A percentile compares a stretch with the other conserved stretches of the same genome.
These are phyloP conservation scores for Glycine latifolia DNA, from an alignment of 306 rosid genomes.

Conservation along the genomic window DNA sequence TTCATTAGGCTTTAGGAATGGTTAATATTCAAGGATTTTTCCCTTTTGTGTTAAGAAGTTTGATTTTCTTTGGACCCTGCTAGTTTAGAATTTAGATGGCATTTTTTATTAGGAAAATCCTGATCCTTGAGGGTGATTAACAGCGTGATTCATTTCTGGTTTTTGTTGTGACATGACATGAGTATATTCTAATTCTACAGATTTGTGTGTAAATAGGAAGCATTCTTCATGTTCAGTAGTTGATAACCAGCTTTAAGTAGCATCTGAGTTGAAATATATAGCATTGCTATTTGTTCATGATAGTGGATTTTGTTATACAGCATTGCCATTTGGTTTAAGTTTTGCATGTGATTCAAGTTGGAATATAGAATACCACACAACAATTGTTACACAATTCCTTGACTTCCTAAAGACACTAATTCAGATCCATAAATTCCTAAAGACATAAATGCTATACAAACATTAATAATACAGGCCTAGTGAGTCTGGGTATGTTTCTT, in stretches of 20 bases:
- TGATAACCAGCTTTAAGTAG: background rate
- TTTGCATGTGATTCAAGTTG: too few species aligned
- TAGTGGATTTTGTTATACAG: background rate
- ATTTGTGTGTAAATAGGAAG: background rate
- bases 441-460: too few species aligned
- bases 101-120: background rate
- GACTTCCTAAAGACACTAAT: too few species aligned
- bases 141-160: background rate
- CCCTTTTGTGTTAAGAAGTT: too few species aligned
- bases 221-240: background rate
- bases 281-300: background rate
- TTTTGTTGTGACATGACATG: background rate
- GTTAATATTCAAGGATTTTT: background rate
- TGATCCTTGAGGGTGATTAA: slow-evolving; percentile 9
- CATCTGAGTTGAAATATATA: background rate
- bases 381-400: too few species aligned
- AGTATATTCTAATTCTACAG: background rate
- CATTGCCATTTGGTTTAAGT: background rate
- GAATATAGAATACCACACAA: too few species aligned
- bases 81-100: too few species aligned
- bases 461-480: too few species aligned
- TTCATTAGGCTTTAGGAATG: background rate
- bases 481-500: too few species aligned
- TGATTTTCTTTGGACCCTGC: too few species aligned
- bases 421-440: too few species aligned